Evolutionary conservation across 225 moss, liverwort and hornwort species (phyloP), one percentile per base, ranked within the genome.

Genomic region (Antitrichia curtipendula): DNA sequence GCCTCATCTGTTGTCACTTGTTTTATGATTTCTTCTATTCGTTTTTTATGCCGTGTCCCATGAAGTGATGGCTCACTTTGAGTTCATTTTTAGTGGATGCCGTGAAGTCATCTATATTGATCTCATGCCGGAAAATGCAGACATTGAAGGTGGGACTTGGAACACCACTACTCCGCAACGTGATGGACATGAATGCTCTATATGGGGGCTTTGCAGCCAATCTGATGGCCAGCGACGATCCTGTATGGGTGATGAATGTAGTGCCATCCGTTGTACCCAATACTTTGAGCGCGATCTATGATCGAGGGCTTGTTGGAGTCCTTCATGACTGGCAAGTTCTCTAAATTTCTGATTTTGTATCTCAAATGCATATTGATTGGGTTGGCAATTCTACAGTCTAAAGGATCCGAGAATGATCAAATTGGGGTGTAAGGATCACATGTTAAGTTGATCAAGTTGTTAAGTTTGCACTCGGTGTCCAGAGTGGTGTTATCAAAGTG

Each of bases 161-260:
- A 69, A 87, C 91, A 66, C 41, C 92, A 65, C 85, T 34, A 63
- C 73, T 84, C 86, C 90, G 94, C 73, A 95, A 95, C 75, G 89
- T 95, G 66, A 90, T 95, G 96, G 96, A 95, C 77, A 95, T 96
- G 95, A 96, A 95, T 84, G 96, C 95, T 69, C 82, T 85, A 10
- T 90, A 91, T 84, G 96, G 95, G 79, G 91, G 96, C 40, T 94
- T 94, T 78, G 94, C 92, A 83, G 92, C 92, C 81, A 91, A 88
- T 87, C 45, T 94, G 75, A 89, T 91, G 89, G 85, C 78, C 77
- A 88, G 32, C 20, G 86, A 89, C 47, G 92, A 96, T 79, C 93
- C 94, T 88, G 88, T 95, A 8, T 96, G 96, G 96, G 95, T 95
- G 80, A 94, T 96, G 96, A 96, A 95, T 83, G 95, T 96, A 12